Conservation (phyloP, 2,329 filamentous ascomycete species). For the Nothophaeocryptopus gaeumannii region DNA sequence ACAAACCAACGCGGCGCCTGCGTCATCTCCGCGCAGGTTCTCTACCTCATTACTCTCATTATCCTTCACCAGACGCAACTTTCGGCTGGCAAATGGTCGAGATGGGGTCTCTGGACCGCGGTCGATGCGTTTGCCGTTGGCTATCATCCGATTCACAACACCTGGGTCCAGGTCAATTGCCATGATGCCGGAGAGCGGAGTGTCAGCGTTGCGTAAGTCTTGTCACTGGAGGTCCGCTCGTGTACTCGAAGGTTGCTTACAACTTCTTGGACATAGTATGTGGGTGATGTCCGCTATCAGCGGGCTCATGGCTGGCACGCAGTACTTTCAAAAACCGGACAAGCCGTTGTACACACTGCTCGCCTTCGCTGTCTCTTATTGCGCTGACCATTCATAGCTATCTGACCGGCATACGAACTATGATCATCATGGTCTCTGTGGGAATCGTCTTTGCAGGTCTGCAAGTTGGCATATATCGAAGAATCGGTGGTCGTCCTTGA, state of each 20-base stretch:
- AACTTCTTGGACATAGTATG: conserved; percentile 27
- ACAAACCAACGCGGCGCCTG: conserved; percentile 45
- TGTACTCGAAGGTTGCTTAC: background rate
- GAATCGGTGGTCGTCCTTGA: no score
- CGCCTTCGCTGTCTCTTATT: background rate
- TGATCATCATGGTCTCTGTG: conserved; percentile 6
- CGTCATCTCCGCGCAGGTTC: conserved; percentile 46
- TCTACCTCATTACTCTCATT: conserved; percentile 48
- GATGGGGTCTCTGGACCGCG: conserved; percentile 52
- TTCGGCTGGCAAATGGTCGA: conserved; percentile 48
- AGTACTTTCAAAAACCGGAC: conserved; percentile 48
- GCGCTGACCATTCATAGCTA: conserved; percentile 1
- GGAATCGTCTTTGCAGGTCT: conserved; percentile 2
- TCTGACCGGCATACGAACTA: conserved; percentile 1
- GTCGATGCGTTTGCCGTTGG: conserved; percentile 53
- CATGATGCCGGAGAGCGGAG: conserved; percentile 47
- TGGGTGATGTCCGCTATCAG: conserved; percentile 53
- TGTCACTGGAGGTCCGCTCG: no score
- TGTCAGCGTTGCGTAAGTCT: conserved; percentile 49
- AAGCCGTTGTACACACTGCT: conserved; percentile 37
- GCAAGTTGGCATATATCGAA: background rate
- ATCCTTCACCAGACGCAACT: conserved; percentile 43
- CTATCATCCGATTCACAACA: conserved; percentile 55
- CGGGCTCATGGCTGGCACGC: conserved; percentile 52
- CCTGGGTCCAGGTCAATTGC: conserved; percentile 49